Conservation (phyloP, 1,139 yeast species). For the Protomyces lactucae-debilis region DNA sequence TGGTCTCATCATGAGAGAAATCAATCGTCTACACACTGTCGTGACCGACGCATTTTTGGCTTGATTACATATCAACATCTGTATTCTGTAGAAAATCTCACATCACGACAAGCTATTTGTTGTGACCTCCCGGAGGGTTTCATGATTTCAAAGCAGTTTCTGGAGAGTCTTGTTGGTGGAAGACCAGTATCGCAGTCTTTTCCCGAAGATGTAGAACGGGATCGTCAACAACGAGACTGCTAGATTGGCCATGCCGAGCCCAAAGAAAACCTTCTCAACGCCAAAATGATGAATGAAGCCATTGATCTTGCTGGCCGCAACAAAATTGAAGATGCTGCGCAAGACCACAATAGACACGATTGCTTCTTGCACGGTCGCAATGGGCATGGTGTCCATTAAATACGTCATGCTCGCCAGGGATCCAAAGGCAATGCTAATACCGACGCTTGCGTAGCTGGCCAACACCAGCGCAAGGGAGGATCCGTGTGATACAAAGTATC, state of each 20-base stretch:
- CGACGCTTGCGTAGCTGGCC: conserved; percentile 52
- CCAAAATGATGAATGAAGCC: conserved; percentile 47
- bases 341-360: conserved; percentile 54
- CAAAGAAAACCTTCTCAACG: conserved; percentile 48
- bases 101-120: too few species aligned
- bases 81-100: too few species aligned
- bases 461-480: conserved; percentile 60
- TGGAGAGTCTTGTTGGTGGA: background rate
- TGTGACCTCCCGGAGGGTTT: too few species aligned
- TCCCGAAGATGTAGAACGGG: conserved; percentile 56
- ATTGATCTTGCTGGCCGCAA: conserved; percentile 56
- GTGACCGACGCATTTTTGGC: background rate
- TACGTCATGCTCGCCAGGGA: conserved; percentile 60
- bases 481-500: conserved; percentile 51
- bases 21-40: background rate
- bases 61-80: background rate
- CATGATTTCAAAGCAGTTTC: background rate
- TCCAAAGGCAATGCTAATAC: conserved; percentile 58
- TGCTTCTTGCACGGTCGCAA: conserved; percentile 50
- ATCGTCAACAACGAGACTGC: conserved; percentile 49
- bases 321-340: conserved; percentile 53
- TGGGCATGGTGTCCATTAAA: conserved; percentile 50
- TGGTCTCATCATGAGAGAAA: conserved; percentile 8
- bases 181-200: conserved; percentile 41
- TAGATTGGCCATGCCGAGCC: conserved; percentile 53